These are phyloP conservation scores for Cudoniella acicularis DNA, from an alignment of 495 filamentous ascomycete genomes.

Conservation along the genomic window DNA sequence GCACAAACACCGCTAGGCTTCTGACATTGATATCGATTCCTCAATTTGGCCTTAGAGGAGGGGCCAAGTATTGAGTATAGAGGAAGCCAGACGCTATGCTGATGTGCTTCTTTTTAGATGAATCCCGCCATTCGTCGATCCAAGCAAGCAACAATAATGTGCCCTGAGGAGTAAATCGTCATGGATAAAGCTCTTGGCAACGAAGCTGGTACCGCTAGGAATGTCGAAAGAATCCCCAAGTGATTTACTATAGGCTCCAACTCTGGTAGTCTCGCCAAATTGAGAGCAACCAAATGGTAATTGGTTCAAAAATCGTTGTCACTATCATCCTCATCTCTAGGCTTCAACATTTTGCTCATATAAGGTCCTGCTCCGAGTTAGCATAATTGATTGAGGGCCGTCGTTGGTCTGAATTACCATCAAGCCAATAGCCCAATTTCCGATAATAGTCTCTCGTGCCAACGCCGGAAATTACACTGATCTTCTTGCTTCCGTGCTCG, in stretches of 20 bases:
- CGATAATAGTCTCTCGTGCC: conserved; percentile 92
- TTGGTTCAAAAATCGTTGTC: conserved; percentile 13
- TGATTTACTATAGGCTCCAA: neutral
- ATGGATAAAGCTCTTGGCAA: too few species aligned
- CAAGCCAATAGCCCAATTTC: conserved; percentile 86
- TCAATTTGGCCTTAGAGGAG: too few species aligned
- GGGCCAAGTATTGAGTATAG: too few species aligned
- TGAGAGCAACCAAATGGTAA: too few species aligned
- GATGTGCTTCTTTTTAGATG: too few species aligned
- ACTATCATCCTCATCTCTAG: conserved; percentile 18
- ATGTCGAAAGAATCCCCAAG: neutral
- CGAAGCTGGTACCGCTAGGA: too few species aligned
- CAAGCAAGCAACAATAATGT: too few species aligned
- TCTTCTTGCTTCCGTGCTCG: conserved; percentile 90
- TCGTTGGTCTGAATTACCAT: conserved; percentile 66
- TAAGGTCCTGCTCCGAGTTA: conserved; percentile 16
- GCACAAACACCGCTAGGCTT: too few species aligned
- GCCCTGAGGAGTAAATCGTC: too few species aligned
- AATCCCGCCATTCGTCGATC: too few species aligned
- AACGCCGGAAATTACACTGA: conserved; percentile 92
- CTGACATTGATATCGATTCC: too few species aligned
- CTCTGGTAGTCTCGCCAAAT: neutral
- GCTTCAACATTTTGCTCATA: conserved; percentile 20
- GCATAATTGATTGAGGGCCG: neutral
- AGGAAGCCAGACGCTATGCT: too few species aligned